Conservation (phyloP, 495 filamentous ascomycete genomes). For the Mytilinidion resinicola region DNA sequence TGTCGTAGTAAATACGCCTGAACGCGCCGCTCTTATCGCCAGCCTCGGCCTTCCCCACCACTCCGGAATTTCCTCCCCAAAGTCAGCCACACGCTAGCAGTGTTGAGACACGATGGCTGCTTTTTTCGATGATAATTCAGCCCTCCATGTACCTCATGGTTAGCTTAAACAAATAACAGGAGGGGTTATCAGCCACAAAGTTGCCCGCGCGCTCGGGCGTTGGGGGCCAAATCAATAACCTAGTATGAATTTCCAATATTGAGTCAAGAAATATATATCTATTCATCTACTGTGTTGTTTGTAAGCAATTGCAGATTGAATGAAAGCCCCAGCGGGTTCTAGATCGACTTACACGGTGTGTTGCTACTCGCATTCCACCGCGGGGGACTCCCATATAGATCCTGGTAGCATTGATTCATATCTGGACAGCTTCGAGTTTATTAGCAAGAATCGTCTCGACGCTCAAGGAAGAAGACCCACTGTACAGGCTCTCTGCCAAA, state of each 20-base stretch:
- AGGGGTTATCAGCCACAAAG: too few relatives aligned
- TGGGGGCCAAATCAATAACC: too few relatives aligned
- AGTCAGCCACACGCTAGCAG: too few relatives aligned
- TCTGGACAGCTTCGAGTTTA: slow-evolving; percentile 7
- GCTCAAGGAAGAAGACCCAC: background rate
- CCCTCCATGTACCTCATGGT: too few relatives aligned
- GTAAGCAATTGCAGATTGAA: background rate
- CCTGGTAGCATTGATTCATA: slow-evolving; percentile 7
- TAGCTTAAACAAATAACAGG: too few relatives aligned
- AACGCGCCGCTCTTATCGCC: background rate
- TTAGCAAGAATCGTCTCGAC: background rate
- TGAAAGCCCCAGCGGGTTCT: background rate
- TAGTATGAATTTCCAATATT: background rate
- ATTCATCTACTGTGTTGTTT: background rate
- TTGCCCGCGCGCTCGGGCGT: too few relatives aligned
- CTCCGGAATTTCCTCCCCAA: too few relatives aligned
- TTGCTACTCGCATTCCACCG: background rate
- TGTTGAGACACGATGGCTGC: too few relatives aligned
- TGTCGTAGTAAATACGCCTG: background rate
- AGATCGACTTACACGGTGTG: background rate
- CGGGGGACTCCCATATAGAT: slow-evolving; percentile 5
- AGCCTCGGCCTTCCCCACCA: too few relatives aligned
- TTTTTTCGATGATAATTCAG: too few relatives aligned
- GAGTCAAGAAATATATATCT: background rate
- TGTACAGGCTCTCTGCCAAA: slow-evolving; percentile 35